Percentiles rank a stretch among this genome's conserved stretches.
These are phyloP conservation scores for Verticillium klebahnii DNA, from an alignment of 2,329 filamentous ascomycete species.

Conservation along the genomic window DNA sequence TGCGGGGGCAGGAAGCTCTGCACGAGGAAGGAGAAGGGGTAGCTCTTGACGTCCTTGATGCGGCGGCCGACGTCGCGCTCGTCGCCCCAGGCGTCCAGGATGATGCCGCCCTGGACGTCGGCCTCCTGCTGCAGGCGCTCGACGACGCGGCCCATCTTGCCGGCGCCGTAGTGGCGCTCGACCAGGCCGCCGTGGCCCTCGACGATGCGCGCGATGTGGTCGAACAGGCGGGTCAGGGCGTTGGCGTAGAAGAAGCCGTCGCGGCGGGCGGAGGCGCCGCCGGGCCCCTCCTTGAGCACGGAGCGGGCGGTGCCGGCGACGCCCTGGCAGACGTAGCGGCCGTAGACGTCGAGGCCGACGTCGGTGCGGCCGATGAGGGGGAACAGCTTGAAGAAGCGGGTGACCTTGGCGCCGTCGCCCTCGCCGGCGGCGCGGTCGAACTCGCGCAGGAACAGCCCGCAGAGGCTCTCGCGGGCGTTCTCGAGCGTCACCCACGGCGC, in stretches of 20 bases:
- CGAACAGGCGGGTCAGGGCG: constrained; percentile 85
- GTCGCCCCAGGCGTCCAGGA: constrained; percentile 93
- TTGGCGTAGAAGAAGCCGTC: constrained; percentile 91
- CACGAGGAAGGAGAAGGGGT: constrained; percentile 94
- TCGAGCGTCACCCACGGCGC: constrained; percentile 82
- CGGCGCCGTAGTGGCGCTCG: constrained; percentile 86
- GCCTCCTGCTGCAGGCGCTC: constrained; percentile 90
- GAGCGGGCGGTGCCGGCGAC: constrained; percentile 79
- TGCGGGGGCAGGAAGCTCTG: constrained; percentile 83
- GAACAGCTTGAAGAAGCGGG: constrained; percentile 96
- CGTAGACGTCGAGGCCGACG: constrained; percentile 90
- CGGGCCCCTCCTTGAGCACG: constrained; percentile 64
- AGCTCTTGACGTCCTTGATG: constrained; percentile 93
- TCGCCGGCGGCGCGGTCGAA: constrained; percentile 89
- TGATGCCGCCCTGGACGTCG: constrained; percentile 92
- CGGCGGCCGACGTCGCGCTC: constrained; percentile 80
- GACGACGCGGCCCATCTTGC: constrained; percentile 93
- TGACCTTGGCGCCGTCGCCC: constrained; percentile 84
- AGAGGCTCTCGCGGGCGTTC: constrained; percentile 82
- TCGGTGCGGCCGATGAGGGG: constrained; percentile 86
- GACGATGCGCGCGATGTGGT: constrained; percentile 95
- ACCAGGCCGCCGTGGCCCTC: constrained; percentile 88
- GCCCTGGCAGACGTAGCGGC: constrained; percentile 91
- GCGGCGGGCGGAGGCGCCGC: constrained; percentile 45
- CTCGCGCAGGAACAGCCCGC: constrained; percentile 84